These are phyloP conservation scores for Neurospora sp. DNA, from an alignment of 2,329 filamentous ascomycete species.

Conservation along the genomic window DNA sequence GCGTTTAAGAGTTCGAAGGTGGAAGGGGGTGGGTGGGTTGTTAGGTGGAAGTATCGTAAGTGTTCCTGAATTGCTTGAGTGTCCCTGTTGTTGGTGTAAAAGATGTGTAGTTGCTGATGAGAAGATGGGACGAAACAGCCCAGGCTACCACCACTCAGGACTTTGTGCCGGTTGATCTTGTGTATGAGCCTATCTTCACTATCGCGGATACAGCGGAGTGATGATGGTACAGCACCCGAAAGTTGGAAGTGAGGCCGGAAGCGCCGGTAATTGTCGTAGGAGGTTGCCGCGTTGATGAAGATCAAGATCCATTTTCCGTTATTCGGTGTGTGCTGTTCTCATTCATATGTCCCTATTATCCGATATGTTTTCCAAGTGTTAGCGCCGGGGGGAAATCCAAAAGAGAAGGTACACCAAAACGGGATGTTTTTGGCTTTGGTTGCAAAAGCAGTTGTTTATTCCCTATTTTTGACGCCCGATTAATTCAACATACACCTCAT, in stretches of 20 bases:
- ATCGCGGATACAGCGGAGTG: background rate
- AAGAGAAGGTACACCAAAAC: background rate
- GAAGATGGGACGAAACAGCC: conserved; percentile 1
- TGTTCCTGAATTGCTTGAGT: background rate
- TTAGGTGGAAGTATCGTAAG: conserved; percentile 30
- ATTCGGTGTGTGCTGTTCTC: background rate
- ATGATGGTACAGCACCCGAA: background rate
- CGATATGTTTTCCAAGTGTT: background rate
- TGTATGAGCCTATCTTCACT: conserved; percentile 18
- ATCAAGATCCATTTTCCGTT: background rate
- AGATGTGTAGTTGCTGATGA: background rate
- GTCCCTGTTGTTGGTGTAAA: background rate
- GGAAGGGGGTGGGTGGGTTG: conserved; percentile 16
- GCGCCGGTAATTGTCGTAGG: background rate
- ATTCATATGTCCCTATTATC: background rate
- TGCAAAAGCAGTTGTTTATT: background rate
- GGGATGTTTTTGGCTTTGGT: background rate
- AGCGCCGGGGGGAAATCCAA: background rate
- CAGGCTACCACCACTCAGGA: conserved; percentile 22
- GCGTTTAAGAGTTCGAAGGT: conserved; percentile 21
- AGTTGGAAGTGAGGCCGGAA: background rate
- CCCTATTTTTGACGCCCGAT: background rate
- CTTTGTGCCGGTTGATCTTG: conserved; percentile 25
- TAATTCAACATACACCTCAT: background rate
- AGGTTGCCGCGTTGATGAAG: background rate